Evolutionary conservation across 2,329 filamentous ascomycete genomes (phyloP).

Genomic region (Cordyceps javanica): DNA sequence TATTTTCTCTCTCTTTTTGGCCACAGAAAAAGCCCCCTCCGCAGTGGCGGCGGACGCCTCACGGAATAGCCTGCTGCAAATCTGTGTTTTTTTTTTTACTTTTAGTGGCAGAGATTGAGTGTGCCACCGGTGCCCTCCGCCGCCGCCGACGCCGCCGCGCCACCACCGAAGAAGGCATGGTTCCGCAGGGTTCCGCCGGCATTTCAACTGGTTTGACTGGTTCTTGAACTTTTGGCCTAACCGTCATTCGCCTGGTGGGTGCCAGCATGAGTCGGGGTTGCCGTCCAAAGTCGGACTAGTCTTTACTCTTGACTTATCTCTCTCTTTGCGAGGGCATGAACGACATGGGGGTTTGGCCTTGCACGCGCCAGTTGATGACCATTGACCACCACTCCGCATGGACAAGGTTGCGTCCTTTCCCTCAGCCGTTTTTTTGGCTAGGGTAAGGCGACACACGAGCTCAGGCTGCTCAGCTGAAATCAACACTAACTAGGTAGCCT

Average conservation of each 20-base stretch:
- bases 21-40: neutral
- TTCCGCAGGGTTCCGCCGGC: neutral
- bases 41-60: neutral
- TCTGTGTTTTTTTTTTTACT: neutral
- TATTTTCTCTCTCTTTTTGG: too few relatives aligned
- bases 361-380: neutral
- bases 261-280: neutral
- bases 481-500: neutral
- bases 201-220: neutral
- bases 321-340: neutral
- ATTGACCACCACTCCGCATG: neutral
- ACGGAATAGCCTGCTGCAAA: neutral
- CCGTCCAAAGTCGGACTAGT: neutral
- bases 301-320: neutral
- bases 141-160: neutral
- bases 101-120: constrained; percentile 4
- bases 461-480: neutral
- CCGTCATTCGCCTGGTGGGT: too few relatives aligned
- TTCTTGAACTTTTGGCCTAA: too few relatives aligned
- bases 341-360: neutral
- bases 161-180: neutral
- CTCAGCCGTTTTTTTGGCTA: neutral
- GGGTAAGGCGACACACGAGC: neutral
- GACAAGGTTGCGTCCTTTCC: neutral
- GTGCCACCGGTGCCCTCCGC: neutral